Evolutionary conservation across 2,329 filamentous ascomycete species (phyloP), one percentile per base, ranked within the genome.

Genomic region (Cryphonectria carpinicola): DNA sequence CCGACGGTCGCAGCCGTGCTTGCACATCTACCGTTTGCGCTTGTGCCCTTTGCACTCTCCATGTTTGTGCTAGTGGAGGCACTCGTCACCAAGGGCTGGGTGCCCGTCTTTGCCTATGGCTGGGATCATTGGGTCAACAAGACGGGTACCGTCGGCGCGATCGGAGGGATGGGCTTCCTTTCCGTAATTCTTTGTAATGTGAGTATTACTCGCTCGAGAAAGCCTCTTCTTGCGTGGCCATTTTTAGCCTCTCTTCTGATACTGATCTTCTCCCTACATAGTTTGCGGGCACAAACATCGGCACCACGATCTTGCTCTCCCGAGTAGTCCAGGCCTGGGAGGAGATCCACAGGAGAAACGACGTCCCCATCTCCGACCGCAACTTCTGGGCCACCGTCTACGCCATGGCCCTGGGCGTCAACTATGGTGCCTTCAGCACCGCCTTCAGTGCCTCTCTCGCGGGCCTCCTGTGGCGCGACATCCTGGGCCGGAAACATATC

Each of bases 201-300:
- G 78, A 84, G 90, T 85, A 66, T 14, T 43, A 49, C 17, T 1
- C 3, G 22, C 14, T n/a, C 10, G 7, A 6, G 10, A 39, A 62
- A 17, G 32, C 4, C 32, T 32, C 32, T 5, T 43, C 19, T 32
- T 54, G 13, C 4, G 6, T 32, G 13, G 8, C 13, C 7, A 17
- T 32, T 43, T 8, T 13, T 58, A 35, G 32, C 32, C 37, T 13
- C 3, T 39, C 6, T n/a, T 64, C 39, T 69, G 62, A 70, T 77
- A 70, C 78, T 64, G 46, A 70, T 17, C 32, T 28, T n/a, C 7
- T n/a, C 19, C 6, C 60, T 46, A 37, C 35, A 22, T 72, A 93
- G 90, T 93, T 93, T 74, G 90, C 92, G 0, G 92, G 92, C 25
- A 93, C 92, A 1, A 93, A 93, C 74, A 93, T 93, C 67, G 91